These are phyloP conservation scores for Croton laevigatus DNA, from an alignment of 441 rosid species.

Conservation along the genomic window DNA sequence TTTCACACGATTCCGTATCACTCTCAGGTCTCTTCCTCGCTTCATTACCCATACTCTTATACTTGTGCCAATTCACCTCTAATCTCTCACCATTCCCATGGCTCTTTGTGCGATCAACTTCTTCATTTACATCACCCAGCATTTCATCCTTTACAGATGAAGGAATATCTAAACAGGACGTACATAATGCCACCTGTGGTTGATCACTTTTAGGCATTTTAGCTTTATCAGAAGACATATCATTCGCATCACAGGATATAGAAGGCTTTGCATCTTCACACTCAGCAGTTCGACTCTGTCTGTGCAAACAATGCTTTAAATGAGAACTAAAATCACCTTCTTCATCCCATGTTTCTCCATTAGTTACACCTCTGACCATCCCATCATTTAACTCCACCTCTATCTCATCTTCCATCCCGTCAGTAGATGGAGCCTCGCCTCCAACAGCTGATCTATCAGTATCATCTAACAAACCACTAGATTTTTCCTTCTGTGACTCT, in stretches of 20 bases:
- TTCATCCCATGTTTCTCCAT: slow-evolving; percentile 37
- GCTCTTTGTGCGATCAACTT: slow-evolving; percentile 32
- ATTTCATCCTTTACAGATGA: slow-evolving; percentile 34
- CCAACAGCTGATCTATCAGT: slow-evolving; percentile 36
- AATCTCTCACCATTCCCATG: slow-evolving; percentile 37
- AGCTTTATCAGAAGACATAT: slow-evolving; percentile 38
- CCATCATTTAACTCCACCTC: slow-evolving; percentile 40
- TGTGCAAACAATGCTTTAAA: slow-evolving; percentile 35
- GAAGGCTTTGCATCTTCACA: slow-evolving; percentile 51
- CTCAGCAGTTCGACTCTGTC: slow-evolving; percentile 32
- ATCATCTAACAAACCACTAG: slow-evolving; percentile 41
- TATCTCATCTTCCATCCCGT: slow-evolving; percentile 42
- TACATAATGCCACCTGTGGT: slow-evolving; percentile 30
- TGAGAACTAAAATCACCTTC: slow-evolving; percentile 39
- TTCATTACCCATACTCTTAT: slow-evolving; percentile 39
- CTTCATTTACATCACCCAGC: slow-evolving; percentile 36
- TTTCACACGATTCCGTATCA: slow-evolving; percentile 31
- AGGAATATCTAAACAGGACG: slow-evolving; percentile 32
- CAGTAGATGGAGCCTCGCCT: slow-evolving; percentile 43
- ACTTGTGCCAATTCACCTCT: slow-evolving; percentile 38
- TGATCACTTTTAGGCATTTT: slow-evolving; percentile 37
- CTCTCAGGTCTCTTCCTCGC: slow-evolving; percentile 36
- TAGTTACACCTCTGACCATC: slow-evolving; percentile 24
- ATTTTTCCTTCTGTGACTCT: slow-evolving; percentile 49
- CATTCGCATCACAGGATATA: slow-evolving; percentile 35